Evolutionary conservation across 2,329 filamentous ascomycete genomes (phyloP).

Genomic region (Rugonectria rugulosa): DNA sequence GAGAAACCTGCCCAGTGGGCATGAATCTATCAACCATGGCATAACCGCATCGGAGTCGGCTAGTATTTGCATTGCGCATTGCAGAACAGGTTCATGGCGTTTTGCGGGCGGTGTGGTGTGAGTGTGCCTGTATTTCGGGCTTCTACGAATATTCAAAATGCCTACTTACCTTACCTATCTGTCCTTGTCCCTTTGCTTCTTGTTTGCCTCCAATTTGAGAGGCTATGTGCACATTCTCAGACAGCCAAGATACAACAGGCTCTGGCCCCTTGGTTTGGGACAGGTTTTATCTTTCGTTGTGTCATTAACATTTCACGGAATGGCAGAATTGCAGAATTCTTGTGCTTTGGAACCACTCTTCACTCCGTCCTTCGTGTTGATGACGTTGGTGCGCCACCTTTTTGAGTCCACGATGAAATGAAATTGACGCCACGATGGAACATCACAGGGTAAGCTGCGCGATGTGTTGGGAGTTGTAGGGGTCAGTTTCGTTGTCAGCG

Average conservation of each 20-base stretch:
- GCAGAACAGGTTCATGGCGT: slow-evolving; percentile 40
- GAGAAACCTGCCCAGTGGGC: slow-evolving; percentile 29
- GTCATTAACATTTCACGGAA: slow-evolving; percentile 22
- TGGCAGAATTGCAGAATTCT: slow-evolving; percentile 14
- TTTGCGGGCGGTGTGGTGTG: slow-evolving; percentile 33
- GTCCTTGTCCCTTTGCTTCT: no score
- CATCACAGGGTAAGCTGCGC: no score
- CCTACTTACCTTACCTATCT: slow-evolving; percentile 11
- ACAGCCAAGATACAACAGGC: slow-evolving; percentile 19
- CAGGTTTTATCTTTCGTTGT: slow-evolving; percentile 11
- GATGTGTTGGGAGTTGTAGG: no score
- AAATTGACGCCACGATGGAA: not conserved
- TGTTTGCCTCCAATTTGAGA: slow-evolving; percentile 15
- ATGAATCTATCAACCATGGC: slow-evolving; percentile 43
- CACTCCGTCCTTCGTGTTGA: not conserved
- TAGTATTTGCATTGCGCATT: slow-evolving; percentile 41
- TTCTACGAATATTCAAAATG: slow-evolving; percentile 10
- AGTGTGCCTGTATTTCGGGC: slow-evolving; percentile 21
- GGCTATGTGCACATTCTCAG: slow-evolving; percentile 21
- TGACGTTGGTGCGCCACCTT: not conserved
- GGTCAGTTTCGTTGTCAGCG: no score
- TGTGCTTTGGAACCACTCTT: slow-evolving; percentile 2
- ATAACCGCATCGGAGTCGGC: slow-evolving; percentile 44
- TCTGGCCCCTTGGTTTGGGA: slow-evolving; percentile 7
- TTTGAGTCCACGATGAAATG: not conserved